Base-by-base conservation (phyloP, 2,329 filamentous ascomycete genomes). In the Ascochyta lentis region DNA sequence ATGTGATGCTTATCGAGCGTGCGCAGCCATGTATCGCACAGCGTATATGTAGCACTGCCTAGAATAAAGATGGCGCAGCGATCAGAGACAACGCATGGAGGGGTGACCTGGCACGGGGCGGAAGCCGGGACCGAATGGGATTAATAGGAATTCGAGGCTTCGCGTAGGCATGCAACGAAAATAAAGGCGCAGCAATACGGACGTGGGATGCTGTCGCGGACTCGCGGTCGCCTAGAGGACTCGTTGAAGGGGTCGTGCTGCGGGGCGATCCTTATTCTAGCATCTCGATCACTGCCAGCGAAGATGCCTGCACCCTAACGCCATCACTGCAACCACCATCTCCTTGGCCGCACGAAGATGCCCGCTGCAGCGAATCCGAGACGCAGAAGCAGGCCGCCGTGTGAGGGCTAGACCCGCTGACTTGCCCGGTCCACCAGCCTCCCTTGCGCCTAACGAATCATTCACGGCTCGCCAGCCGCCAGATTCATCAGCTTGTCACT, bases 41-140 rank as follows among this genome's bases (percentile, higher is more conserved):
- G 54, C 52, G 64, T 67, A 65, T 60, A 62, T 55, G 61, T 63
- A 59, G 56, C 56, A 54, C 41, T 58, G 49, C 37, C 49, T 22
- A 49, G 40, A 54, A 50, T 59, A 37, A 60, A 65, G 64, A 58
- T 58, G 61, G 63, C 60, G 65, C 61, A 64, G 59, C 48, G 40
- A 57, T 58, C 51, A 52, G 52, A 61, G 59, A 64, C 66, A 68
- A 58, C 62, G 59, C 60, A 63, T 50, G 53, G 60, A 66, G 60
- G 53, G 65, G 60, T 67, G 65, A 69, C 64, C 60, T 66, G 64
- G 64, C 64, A 66, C 63, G 58, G 50, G 63, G 62, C 61, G 57
- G 60, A 57, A 26, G 48, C 56, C 54, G 54, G 60, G 61, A 48
- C 54, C 46, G 59, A 64, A 54, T 60, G 51, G 64, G 49, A 59